phyloP scores from a whole-genome alignment of 2,329 filamentous ascomycete species.

The Pseudogymnoascus sp. region DNA sequence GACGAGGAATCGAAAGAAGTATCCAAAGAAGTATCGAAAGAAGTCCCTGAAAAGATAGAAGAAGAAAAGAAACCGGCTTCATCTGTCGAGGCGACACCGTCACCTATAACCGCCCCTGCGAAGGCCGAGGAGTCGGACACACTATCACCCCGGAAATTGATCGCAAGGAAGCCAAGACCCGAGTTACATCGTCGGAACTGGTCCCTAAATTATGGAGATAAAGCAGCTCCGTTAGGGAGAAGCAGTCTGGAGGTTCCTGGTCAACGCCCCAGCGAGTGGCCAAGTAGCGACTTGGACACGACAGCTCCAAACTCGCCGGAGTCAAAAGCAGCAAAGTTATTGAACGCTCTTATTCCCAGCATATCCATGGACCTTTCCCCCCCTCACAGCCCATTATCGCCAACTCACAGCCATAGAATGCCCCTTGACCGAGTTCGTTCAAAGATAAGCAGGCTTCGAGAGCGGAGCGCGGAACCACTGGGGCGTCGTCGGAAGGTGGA shows the following conservation, averaged over 20 bases:
- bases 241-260: slow-evolving; percentile 44
- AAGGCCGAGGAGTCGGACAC: slow-evolving; percentile 6
- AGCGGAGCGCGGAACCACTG: slow-evolving; percentile 17
- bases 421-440: slow-evolving; percentile 34
- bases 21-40: slow-evolving; percentile 7
- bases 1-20: slow-evolving; percentile 22
- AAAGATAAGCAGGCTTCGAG: slow-evolving; percentile 32
- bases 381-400: slow-evolving; percentile 55
- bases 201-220: slow-evolving; percentile 5
- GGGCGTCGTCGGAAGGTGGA: not conserved
- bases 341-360: slow-evolving; percentile 45
- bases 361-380: slow-evolving; percentile 59
- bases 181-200: slow-evolving; percentile 1
- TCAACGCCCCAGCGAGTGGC: slow-evolving; percentile 12
- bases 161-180: not conserved
- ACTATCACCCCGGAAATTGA: not conserved
- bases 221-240: not conserved
- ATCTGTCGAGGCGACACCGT: slow-evolving; percentile 15
- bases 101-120: slow-evolving; percentile 14
- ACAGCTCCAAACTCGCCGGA: slow-evolving; percentile 33
- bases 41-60: slow-evolving; percentile 22
- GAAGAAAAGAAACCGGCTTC: slow-evolving; percentile 9
- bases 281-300: slow-evolving; percentile 31
- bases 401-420: slow-evolving; percentile 43
- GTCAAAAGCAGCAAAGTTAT: slow-evolving; percentile 17